Conservation (phyloP, 2,329 filamentous ascomycete species). For the Stylonectria norvegica region DNA sequence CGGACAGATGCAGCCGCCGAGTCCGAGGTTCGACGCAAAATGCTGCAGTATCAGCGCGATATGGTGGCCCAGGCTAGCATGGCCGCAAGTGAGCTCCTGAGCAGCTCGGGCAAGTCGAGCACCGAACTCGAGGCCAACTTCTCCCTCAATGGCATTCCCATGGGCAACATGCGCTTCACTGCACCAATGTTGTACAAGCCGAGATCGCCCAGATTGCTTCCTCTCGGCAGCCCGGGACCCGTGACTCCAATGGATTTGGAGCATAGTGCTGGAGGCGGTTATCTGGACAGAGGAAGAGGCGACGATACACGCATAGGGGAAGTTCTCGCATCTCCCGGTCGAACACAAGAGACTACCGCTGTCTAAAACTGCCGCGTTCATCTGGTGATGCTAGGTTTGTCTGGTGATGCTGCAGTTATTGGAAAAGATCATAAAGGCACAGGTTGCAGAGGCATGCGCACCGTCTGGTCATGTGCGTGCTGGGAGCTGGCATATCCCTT, state of each 20-base stretch:
- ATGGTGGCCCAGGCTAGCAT: slow-evolving; percentile 57
- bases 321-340: too few species aligned
- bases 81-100: slow-evolving; percentile 46
- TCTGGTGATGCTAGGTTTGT: too few species aligned
- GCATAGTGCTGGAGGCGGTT: slow-evolving; percentile 34
- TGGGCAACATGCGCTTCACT: slow-evolving; percentile 38
- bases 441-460: too few species aligned
- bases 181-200: slow-evolving; percentile 45
- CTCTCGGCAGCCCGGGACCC: slow-evolving; percentile 56
- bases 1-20: slow-evolving; percentile 18
- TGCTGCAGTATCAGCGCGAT: slow-evolving; percentile 58
- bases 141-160: slow-evolving; percentile 33
- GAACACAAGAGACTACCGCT: too few species aligned
- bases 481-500: too few species aligned
- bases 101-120: slow-evolving; percentile 24
- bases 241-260: slow-evolving; percentile 60
- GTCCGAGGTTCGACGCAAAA: slow-evolving; percentile 47
- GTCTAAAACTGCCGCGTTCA: too few species aligned
- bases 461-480: too few species aligned
- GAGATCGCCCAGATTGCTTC: slow-evolving; percentile 46
- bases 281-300: slow-evolving; percentile 29
- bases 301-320: too few species aligned
- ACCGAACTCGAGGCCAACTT: slow-evolving; percentile 28
- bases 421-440: too few species aligned
- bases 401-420: too few species aligned